Evolutionary conservation across 768 basidiomycete genomes (phyloP).

Genomic region (Lactarius trivialis): DNA sequence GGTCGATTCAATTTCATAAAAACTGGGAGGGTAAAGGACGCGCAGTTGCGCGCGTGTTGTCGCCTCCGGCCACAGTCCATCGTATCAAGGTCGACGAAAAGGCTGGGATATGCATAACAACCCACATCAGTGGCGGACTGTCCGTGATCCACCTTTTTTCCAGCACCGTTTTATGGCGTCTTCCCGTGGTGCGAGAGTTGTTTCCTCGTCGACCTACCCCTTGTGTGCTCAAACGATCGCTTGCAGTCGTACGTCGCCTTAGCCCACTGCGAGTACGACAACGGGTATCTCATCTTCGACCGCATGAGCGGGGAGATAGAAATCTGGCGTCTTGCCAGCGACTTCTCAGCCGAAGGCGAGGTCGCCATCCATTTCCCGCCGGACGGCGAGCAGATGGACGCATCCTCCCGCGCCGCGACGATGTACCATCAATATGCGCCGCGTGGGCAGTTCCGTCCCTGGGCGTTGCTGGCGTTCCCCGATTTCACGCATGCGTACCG

Average conservation of each 20-base stretch:
- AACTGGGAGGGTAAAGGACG: conserved; percentile 52
- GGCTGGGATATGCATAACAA: conserved; percentile 53
- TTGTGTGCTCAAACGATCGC: not conserved
- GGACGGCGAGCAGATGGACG: conserved; percentile 28
- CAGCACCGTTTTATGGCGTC: conserved; percentile 50
- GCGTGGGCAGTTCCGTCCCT: conserved; percentile 54
- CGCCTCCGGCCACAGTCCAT: conserved; percentile 42
- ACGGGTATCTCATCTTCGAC: conserved; percentile 69
- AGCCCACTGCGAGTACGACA: conserved; percentile 69
- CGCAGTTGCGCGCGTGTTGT: conserved; percentile 34
- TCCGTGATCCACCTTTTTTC: conserved; percentile 48
- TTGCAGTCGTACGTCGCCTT: conserved; percentile 44
- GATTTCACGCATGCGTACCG: conserved; percentile 46
- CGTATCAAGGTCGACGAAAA: conserved; percentile 72
- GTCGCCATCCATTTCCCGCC: not conserved
- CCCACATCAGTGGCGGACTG: conserved; percentile 49
- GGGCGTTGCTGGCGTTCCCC: conserved; percentile 49
- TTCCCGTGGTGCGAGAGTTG: conserved; percentile 43
- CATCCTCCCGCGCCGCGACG: conserved; percentile 25
- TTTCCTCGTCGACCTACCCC: not conserved
- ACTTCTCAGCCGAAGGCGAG: conserved; percentile 21
- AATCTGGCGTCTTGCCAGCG: conserved; percentile 53
- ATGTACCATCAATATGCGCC: conserved; percentile 12
- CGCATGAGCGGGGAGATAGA: conserved; percentile 52
- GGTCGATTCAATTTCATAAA: conserved; percentile 38